Percentiles rank a stretch among this genome's conserved stretches.
Evolutionary conservation across 306 rosid species (phyloP).

Genomic region (Clitoria ternatea): DNA sequence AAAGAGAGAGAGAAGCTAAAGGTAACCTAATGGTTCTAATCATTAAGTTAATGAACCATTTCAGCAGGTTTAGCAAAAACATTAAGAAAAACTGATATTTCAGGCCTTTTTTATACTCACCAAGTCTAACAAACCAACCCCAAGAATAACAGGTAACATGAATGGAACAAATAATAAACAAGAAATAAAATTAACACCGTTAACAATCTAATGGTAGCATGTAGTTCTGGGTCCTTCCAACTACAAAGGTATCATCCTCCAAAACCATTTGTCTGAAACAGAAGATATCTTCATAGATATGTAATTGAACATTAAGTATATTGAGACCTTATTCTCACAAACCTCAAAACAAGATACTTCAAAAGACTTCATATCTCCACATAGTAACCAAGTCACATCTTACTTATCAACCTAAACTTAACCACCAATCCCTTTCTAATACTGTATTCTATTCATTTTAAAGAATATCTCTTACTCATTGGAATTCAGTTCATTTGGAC

Average conservation of each 20-base stretch:
- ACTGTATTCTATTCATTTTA: neutral
- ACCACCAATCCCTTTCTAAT: neutral
- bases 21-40: neutral
- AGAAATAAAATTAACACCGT: neutral
- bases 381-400: neutral
- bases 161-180: neutral
- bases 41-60: neutral
- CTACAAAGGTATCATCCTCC: neutral
- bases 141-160: neutral
- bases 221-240: neutral
- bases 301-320: neutral
- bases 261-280: neutral
- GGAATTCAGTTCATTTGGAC: neutral
- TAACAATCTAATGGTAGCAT: constrained; percentile 6
- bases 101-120: neutral
- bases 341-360: neutral
- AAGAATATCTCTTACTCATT: neutral
- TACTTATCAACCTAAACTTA: neutral
- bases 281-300: neutral
- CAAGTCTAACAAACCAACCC: neutral
- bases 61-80: neutral
- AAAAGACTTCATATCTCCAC: neutral
- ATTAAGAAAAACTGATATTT: neutral
- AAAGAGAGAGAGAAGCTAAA: neutral
- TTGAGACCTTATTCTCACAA: neutral